Evolutionary conservation across 2,329 filamentous ascomycete genomes (phyloP), one percentile per base, ranked within the genome.

Genomic region (Alternaria sp.): DNA sequence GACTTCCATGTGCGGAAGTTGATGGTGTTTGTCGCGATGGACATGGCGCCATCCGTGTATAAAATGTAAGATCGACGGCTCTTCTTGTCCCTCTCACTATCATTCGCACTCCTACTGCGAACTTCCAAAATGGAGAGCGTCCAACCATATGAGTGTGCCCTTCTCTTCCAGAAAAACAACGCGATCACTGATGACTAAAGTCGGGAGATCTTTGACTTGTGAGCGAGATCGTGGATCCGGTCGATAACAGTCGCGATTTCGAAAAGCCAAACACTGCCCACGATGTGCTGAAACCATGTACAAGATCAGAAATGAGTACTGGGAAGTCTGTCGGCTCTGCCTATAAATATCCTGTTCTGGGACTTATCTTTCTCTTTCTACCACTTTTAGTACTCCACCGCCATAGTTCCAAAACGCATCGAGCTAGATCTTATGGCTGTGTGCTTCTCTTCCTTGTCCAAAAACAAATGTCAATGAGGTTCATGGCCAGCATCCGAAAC

Each of bases 1-100:
- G 15, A 8, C 2, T 10, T n/a, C 4, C 4, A n/a, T 41, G 33
- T 41, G 33, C 0, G 2, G 15, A 41, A 1, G 1, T 4, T 5
- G 8, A 10, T 1, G 7, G 3, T 41, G 4, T 41, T 41, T 15
- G 15, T 3, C 1, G 33, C 0, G 15, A 41, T 18, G 37, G 15
- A 41, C 5, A 41, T 18, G 15, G 4, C 10, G 33, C 15, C 15
- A 9, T n/a, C 4, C 4, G 0, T 2, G 0, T 41, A 18, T 41
- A 41, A 41, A 41, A 41, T 2, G 2, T 15, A 18, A 18, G 37
- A 18, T 41, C 15, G 1, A 18, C 37, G 15, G 4, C 37, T n/a
- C 0, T n/a, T 41, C 8, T 10, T 41, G 37, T 5, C 10, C 37
- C 18, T 41, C 8, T 41, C 37, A 41, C 8, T 5, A 41, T 5